Evolutionary conservation across 1,139 yeast species (phyloP).

Genomic region (Scheffersomyces parashehatae): DNA sequence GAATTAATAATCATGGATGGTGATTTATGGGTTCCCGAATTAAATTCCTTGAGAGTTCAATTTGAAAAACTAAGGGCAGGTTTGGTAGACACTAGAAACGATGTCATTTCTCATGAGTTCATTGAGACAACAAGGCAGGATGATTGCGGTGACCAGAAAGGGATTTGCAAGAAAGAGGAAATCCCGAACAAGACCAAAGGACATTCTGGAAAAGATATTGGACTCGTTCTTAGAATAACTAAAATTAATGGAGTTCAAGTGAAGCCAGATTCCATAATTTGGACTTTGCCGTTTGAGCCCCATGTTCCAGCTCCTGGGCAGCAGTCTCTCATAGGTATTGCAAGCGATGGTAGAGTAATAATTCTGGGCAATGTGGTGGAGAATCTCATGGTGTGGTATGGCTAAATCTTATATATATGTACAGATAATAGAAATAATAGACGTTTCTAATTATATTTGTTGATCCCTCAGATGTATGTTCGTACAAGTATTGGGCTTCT

Average conservation of each 20-base stretch:
- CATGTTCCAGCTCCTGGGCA: slow-evolving; percentile 8
- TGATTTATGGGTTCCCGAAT: slow-evolving; percentile 37
- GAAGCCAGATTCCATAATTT: slow-evolving; percentile 20
- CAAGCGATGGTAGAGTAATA: slow-evolving; percentile 28
- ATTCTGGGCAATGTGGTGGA: slow-evolving; percentile 38
- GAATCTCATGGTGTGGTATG: slow-evolving; percentile 32
- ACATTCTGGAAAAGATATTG: slow-evolving; percentile 12
- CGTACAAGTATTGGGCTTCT: too few species aligned
- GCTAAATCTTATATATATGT: neutral
- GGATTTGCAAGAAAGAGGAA: slow-evolving; percentile 14
- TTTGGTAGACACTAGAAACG: slow-evolving; percentile 30
- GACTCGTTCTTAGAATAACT: slow-evolving; percentile 25
- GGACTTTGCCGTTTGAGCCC: slow-evolving; percentile 31
- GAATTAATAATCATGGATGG: slow-evolving; percentile 13
- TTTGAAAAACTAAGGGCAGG: slow-evolving; percentile 39
- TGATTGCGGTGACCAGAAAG: slow-evolving; percentile 8
- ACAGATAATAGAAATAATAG: neutral
- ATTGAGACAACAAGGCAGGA: slow-evolving; percentile 17
- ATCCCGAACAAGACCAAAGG: slow-evolving; percentile 17
- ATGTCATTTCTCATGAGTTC: slow-evolving; percentile 24
- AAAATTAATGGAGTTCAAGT: slow-evolving; percentile 40
- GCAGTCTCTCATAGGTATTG: slow-evolving; percentile 17
- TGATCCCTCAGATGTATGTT: too few species aligned
- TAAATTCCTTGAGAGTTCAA: slow-evolving; percentile 35
- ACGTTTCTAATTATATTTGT: too few species aligned